Conservation (phyloP, 2,329 filamentous ascomycete genomes). For the Aspergillus ochraceoroseus region DNA sequence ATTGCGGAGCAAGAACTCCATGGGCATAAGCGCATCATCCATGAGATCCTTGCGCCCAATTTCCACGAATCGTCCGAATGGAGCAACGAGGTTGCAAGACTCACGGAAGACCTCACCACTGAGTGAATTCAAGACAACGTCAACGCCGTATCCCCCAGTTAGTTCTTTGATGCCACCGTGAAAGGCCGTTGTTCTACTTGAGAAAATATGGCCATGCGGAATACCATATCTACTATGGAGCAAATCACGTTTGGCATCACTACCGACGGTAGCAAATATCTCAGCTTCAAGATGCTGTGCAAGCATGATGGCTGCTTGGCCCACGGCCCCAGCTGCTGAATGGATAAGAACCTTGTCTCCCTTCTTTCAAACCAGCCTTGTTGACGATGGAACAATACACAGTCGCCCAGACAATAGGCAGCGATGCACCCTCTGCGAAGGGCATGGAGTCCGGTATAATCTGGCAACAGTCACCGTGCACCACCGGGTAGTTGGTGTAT, state of each 20-base stretch:
- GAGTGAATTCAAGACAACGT: conserved; percentile 28
- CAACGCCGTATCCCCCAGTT: conserved; percentile 24
- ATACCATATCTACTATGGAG: conserved; percentile 24
- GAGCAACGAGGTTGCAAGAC: conserved; percentile 25
- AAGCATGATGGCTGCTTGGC: conserved; percentile 28
- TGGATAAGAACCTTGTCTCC: conserved; percentile 26
- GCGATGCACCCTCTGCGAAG: background rate
- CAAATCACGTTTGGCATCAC: conserved; percentile 23
- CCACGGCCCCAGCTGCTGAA: conserved; percentile 29
- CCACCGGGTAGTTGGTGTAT: conserved; percentile 4
- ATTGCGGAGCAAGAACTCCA: conserved; percentile 17
- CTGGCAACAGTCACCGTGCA: conserved; percentile 9
- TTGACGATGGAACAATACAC: conserved; percentile 16
- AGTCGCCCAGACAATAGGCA: conserved; percentile 16
- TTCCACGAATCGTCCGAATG: conserved; percentile 26
- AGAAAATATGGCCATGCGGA: conserved; percentile 24
- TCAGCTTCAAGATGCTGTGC: conserved; percentile 25
- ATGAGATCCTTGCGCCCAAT: conserved; percentile 12
- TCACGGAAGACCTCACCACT: conserved; percentile 22
- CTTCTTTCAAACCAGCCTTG: conserved; percentile 18
- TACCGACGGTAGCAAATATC: conserved; percentile 27
- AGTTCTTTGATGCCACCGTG: conserved; percentile 14
- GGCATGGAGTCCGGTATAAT: background rate
- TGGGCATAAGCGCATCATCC: conserved; percentile 15
- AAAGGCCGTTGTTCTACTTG: conserved; percentile 26